These are phyloP conservation scores for Penium margaritaceum DNA, from an alignment of 139 green algal genomes.

Conservation along the genomic window DNA sequence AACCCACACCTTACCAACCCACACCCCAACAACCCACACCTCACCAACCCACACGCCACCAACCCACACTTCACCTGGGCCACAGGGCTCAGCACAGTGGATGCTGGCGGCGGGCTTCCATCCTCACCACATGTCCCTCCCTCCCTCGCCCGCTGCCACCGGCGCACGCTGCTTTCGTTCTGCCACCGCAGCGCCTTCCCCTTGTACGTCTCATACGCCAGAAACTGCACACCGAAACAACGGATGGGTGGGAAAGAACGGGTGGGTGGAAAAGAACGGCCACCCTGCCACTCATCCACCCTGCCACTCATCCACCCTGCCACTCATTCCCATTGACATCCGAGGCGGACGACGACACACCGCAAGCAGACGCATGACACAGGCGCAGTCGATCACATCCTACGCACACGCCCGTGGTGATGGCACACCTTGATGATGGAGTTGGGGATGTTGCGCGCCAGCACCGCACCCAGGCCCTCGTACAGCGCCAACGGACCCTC, in stretches of 20 bases:
- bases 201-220: conserved; percentile 39
- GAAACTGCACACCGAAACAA: conserved; percentile 25
- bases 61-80: conserved; percentile 2
- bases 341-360: too few species aligned
- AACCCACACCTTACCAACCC: too few species aligned
- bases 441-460: conserved; percentile 49
- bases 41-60: too few species aligned
- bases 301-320: not conserved
- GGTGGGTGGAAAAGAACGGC: not conserved
- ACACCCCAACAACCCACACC: too few species aligned
- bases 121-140: too few species aligned
- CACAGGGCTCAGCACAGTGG: too few species aligned
- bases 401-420: too few species aligned
- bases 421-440: conserved; percentile 48
- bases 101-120: too few species aligned
- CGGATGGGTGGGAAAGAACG: not conserved
- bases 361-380: too few species aligned
- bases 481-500: conserved; percentile 48
- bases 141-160: not conserved
- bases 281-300: not conserved
- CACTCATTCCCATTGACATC: too few species aligned
- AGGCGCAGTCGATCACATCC: too few species aligned
- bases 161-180: not conserved
- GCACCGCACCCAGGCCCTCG: conserved; percentile 48
- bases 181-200: conserved; percentile 3